Conservation (phyloP, 2,329 filamentous ascomycete species). For the Aspergillus hortae region DNA sequence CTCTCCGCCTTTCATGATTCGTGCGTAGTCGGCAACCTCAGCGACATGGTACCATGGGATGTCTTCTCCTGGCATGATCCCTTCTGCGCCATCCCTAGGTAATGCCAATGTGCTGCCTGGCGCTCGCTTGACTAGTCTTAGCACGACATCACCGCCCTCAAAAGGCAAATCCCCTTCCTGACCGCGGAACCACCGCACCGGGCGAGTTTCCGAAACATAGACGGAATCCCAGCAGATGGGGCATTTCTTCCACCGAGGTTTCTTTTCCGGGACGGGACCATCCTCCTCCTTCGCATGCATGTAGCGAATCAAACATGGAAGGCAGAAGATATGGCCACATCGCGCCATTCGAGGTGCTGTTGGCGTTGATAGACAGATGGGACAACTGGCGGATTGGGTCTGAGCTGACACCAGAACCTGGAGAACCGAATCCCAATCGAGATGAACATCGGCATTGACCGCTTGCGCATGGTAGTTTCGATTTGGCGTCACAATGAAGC, state of each 20-base stretch:
- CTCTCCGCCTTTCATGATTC: conserved; percentile 90
- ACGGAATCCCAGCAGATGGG: conserved; percentile 92
- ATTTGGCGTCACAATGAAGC: conserved; percentile 85
- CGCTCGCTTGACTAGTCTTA: conserved; percentile 78
- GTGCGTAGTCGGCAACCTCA: conserved; percentile 89
- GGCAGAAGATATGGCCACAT: conserved; percentile 95
- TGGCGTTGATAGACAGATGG: conserved; percentile 89
- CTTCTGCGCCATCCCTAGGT: conserved; percentile 75
- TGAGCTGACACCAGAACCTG: conserved; percentile 88
- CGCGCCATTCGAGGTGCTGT: conserved; percentile 95
- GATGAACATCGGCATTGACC: conserved; percentile 77
- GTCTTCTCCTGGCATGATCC: conserved; percentile 65
- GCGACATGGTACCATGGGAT: conserved; percentile 94
- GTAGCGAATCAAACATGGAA: conserved; percentile 89
- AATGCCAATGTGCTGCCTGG: conserved; percentile 81
- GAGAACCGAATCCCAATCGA: conserved; percentile 87
- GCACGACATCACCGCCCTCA: conserved; percentile 83
- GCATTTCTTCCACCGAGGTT: conserved; percentile 85
- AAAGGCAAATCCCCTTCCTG: conserved; percentile 78
- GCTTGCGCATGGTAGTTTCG: conserved; percentile 77
- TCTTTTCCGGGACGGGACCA: conserved; percentile 60
- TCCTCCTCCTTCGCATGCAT: conserved; percentile 86
- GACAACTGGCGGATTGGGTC: conserved; percentile 84
- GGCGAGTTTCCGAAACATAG: conserved; percentile 85
- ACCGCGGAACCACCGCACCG: conserved; percentile 85